Percentiles rank a stretch among this genome's conserved stretches.
Evolutionary conservation across 805 yeast species (phyloP).

Genomic region (Millerago galiae): DNA sequence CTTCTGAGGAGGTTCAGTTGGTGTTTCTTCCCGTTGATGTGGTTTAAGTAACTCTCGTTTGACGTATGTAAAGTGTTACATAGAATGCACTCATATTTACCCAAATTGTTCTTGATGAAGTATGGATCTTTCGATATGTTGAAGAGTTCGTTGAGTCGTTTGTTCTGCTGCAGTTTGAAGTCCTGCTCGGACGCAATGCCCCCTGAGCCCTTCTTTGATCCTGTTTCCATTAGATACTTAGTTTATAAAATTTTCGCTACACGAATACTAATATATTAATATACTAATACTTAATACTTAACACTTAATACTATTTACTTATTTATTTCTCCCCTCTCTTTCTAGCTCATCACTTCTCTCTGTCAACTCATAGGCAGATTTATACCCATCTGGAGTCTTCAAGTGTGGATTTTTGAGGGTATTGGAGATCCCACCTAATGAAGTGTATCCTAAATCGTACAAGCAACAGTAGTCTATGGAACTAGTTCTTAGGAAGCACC

Average conservation of each 20-base stretch:
- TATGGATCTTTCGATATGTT: conserved; percentile 70
- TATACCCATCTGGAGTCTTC: conserved; percentile 25
- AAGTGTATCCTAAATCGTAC: conserved; percentile 83
- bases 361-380: conserved; percentile 52
- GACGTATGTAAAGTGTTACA: conserved; percentile 79
- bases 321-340: conserved; percentile 2
- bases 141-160: conserved; percentile 56
- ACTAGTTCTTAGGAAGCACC: conserved; percentile 68
- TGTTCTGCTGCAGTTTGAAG: conserved; percentile 46
- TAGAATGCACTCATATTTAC: conserved; percentile 74
- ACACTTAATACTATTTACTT: too few relatives aligned
- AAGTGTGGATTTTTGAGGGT: conserved; percentile 71
- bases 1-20: conserved; percentile 65
- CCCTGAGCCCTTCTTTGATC: conserved; percentile 84
- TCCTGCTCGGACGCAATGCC: conserved; percentile 76
- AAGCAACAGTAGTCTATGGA: conserved; percentile 64
- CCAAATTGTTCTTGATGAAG: conserved; percentile 76
- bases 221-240: conserved; percentile 64
- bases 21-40: conserved; percentile 80
- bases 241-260: neutral
- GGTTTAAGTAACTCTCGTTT: conserved; percentile 77
- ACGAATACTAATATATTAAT: too few relatives aligned
- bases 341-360: conserved; percentile 58
- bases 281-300: too few relatives aligned
- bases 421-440: conserved; percentile 71